phyloP scores from a whole-genome alignment of 495 filamentous ascomycete species.

The Aspergillus saccharolyticus region DNA sequence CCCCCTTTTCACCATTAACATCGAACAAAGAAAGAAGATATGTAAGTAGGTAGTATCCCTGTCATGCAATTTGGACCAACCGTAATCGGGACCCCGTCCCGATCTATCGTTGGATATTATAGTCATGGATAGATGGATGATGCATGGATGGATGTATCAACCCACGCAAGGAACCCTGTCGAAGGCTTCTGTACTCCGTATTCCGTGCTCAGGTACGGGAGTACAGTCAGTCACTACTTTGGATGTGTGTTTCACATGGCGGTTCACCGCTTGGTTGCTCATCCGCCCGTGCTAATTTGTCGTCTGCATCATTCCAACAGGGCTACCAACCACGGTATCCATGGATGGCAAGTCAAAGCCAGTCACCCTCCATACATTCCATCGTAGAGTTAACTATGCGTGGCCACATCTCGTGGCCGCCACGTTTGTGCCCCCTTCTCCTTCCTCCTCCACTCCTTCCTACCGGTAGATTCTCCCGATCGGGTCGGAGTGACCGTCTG shows the following conservation, averaged over 20 bases:
- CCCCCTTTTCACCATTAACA: neutral
- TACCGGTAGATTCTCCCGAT: no score
- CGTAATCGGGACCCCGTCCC: no score
- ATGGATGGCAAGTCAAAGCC: no score
- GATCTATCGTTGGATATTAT: neutral
- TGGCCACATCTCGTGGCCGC: constrained; percentile 35
- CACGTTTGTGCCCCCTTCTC: constrained; percentile 39
- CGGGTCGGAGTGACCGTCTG: neutral
- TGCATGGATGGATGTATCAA: neutral
- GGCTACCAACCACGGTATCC: neutral
- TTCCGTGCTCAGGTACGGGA: no score
- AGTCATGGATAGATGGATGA: no score
- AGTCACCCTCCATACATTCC: constrained; percentile 17
- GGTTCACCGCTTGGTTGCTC: neutral
- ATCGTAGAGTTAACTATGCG: constrained; percentile 8
- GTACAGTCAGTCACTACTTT: no score
- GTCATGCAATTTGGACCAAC: neutral
- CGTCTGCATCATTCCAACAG: neutral
- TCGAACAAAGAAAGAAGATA: neutral
- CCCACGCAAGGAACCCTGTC: neutral
- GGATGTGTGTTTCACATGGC: neutral
- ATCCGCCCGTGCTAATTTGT: neutral
- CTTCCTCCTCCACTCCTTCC: no score
- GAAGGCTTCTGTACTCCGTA: neutral
- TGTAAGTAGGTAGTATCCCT: neutral